These are phyloP conservation scores for Coffea humblotiana DNA, from an alignment of 305 asterid species.

Conservation along the genomic window DNA sequence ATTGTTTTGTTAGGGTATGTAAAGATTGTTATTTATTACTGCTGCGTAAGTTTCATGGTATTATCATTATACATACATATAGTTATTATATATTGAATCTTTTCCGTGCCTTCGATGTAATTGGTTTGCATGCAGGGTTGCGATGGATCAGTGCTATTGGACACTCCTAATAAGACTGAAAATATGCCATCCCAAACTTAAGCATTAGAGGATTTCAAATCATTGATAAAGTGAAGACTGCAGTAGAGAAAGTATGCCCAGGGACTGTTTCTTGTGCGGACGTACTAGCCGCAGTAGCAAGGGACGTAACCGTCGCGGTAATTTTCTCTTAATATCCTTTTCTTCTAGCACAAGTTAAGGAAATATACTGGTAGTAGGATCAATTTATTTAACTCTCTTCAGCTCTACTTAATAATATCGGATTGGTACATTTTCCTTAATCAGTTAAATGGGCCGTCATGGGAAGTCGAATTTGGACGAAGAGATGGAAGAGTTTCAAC, in stretches of 20 bases:
- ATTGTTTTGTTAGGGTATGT: slow-evolving; percentile 52
- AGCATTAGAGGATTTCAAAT: slow-evolving; percentile 43
- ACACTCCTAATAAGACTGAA: slow-evolving; percentile 41
- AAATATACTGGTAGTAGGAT: too few relatives aligned
- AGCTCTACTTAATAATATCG: background rate
- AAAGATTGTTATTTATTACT: too few relatives aligned
- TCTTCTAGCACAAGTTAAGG: background rate
- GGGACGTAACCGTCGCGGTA: slow-evolving; percentile 18
- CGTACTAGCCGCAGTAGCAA: slow-evolving; percentile 22
- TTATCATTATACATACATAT: background rate
- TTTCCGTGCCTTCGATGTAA: background rate
- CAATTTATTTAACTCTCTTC: background rate
- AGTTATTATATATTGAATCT: background rate
- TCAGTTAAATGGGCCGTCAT: slow-evolving; percentile 48
- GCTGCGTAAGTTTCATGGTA: background rate
- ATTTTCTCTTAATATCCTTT: background rate
- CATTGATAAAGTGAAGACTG: slow-evolving; percentile 45
- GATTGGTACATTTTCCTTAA: background rate
- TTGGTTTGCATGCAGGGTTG: slow-evolving; percentile 32
- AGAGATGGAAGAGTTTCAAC: slow-evolving; percentile 63
- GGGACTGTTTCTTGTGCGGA: slow-evolving; percentile 51
- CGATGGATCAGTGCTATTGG: slow-evolving; percentile 46
- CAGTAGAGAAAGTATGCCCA: slow-evolving; percentile 44
- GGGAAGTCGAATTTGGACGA: slow-evolving; percentile 68
- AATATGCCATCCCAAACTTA: slow-evolving; percentile 39